Percentiles rank a stretch among this genome's conserved stretches.
Evolutionary conservation across 2,329 filamentous ascomycete genomes (phyloP).

Genomic region (Colletotrichum destructivum): DNA sequence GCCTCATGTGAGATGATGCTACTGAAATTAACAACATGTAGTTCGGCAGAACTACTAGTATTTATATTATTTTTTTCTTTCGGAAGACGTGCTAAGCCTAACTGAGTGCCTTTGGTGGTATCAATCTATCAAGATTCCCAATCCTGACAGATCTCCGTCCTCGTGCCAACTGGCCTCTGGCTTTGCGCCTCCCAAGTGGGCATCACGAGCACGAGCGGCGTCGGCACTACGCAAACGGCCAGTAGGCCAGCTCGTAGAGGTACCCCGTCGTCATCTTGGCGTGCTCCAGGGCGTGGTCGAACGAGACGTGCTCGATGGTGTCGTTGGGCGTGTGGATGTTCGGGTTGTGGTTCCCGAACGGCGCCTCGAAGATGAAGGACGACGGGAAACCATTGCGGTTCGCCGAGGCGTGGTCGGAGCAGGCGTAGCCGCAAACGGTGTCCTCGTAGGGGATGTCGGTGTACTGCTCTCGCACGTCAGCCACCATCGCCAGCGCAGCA

Average conservation of each 20-base stretch:
- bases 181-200: too few relatives aligned
- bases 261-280: conserved; percentile 66
- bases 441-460: conserved; percentile 59
- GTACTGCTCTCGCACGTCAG: conserved; percentile 46
- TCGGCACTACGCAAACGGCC: conserved; percentile 16
- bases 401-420: conserved; percentile 79
- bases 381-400: conserved; percentile 77
- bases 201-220: too few relatives aligned
- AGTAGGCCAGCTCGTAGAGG: conserved; percentile 59
- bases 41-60: too few relatives aligned
- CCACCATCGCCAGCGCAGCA: neutral
- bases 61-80: too few relatives aligned
- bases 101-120: too few relatives aligned
- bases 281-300: conserved; percentile 77
- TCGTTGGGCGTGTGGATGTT: conserved; percentile 83
- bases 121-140: too few relatives aligned
- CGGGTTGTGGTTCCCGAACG: conserved; percentile 73
- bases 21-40: too few relatives aligned
- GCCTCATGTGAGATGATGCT: too few relatives aligned
- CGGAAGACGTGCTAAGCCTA: too few relatives aligned
- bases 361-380: conserved; percentile 75
- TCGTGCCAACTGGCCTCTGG: too few relatives aligned
- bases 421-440: conserved; percentile 69
- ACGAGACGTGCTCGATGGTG: conserved; percentile 77
- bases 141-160: too few relatives aligned